phyloP scores from a whole-genome alignment of 495 filamentous ascomycete species.

The Viridothelium virens region DNA sequence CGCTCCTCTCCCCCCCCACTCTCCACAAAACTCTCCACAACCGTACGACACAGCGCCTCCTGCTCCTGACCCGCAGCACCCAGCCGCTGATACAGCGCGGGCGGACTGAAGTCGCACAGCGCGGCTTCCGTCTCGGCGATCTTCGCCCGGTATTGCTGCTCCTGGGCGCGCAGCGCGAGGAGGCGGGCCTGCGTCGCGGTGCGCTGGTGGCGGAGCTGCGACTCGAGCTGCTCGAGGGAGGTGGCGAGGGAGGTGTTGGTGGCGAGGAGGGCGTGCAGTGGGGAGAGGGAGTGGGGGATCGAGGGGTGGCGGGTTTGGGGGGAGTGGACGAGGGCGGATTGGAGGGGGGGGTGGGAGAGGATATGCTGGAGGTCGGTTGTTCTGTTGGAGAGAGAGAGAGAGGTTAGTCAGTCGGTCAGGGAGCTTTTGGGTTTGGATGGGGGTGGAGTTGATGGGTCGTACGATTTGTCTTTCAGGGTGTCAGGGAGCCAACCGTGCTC shows the following conservation, averaged over 20 bases:
- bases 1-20: conserved; percentile 28
- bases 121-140: conserved; percentile 81
- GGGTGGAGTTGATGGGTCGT: conserved; percentile 16
- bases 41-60: conserved; percentile 67
- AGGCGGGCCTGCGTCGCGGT: conserved; percentile 67
- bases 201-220: conserved; percentile 55
- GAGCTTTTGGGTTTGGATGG: neutral
- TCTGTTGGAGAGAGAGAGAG: conserved; percentile 14
- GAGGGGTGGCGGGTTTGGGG: conserved; percentile 61
- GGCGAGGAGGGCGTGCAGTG: conserved; percentile 53
- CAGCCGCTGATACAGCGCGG: conserved; percentile 71
- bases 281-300: conserved; percentile 45
- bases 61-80: conserved; percentile 70
- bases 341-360: conserved; percentile 31
- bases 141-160: conserved; percentile 83
- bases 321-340: conserved; percentile 40
- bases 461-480: conserved; percentile 35
- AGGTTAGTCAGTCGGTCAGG: neutral
- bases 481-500: conserved; percentile 37
- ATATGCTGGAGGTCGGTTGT: conserved; percentile 36
- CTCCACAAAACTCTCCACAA: conserved; percentile 74
- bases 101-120: conserved; percentile 75
- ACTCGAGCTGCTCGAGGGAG: conserved; percentile 49
- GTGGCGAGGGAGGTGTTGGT: conserved; percentile 61
- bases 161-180: conserved; percentile 72